Base-by-base conservation (phyloP, 176 grass and related monocot genomes). In the Hsuehochloa calcarea region DNA sequence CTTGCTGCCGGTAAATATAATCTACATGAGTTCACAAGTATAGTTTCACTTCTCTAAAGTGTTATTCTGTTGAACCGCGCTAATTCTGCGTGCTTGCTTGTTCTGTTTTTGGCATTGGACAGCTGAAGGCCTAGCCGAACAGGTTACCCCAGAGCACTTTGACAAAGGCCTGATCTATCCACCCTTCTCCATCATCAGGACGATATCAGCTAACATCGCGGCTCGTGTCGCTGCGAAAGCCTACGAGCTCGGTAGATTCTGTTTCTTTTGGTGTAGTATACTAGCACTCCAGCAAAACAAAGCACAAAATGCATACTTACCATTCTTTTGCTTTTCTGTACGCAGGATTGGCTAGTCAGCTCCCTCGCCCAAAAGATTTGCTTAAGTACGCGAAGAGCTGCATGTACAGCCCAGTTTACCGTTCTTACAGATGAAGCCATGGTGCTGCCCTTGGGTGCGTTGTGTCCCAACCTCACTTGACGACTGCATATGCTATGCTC, bases 401-500 rank as follows among this genome's bases (percentile, higher is more conserved):
- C 81, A 98, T 95, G 96, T 98, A 98, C 80, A 93, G 77, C 23
- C 93, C 96, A 15, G 22, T 87, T n/a, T 98, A 95, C 77, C 93
- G 93, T 68, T 81, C 51, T 20, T 98, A 98, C 25, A 82, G 88
- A 78, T 95, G 80, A 90, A 79, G 0, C 15, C 17, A 27, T 11
- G 16, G 17, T 49, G 39, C 27, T n/a, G 51, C 27, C 27, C 27
- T 20, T 29, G 72, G 44, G 52, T 66, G 63, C 3, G 12, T 19
- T 6, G 5, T 76, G 61, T 54, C 10, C 38, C 38, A 26, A 9
- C 26, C 17, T 56, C 38, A 62, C 54, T 11, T 62, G 8, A 38
- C 7, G 31, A 50, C 51, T 4, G n/a, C 38, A 27, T 75, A 69
- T 63, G 4, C 8, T 39, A 61, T 17, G 3, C 31, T 34, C 31